phyloP scores from a whole-genome alignment of 176 grass and related monocot genomes.

The Oryza coarctata region DNA sequence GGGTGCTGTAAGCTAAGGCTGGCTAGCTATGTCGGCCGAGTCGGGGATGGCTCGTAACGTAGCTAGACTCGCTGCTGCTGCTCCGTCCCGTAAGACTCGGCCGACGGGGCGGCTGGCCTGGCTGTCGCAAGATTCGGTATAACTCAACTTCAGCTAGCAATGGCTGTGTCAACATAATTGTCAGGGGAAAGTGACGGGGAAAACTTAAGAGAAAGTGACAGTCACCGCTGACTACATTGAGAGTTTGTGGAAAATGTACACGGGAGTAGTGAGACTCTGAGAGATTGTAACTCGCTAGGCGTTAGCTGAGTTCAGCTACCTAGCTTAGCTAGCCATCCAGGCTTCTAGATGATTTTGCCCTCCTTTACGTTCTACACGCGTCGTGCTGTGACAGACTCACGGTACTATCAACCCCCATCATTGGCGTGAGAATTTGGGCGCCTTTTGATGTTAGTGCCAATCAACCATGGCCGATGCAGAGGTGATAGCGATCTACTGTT shows the following conservation, averaged over 20 bases:
- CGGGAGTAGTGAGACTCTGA: conserved; percentile 10
- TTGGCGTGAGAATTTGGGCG: neutral
- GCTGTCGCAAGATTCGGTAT: conserved; percentile 22
- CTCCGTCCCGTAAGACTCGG: neutral
- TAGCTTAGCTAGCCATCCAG: neutral
- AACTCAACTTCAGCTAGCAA: conserved; percentile 38
- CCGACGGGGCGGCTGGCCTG: neutral
- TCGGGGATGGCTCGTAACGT: neutral
- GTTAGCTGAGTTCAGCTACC: too few relatives aligned
- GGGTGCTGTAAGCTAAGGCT: neutral
- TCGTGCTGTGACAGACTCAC: neutral
- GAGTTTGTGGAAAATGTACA: conserved; percentile 18
- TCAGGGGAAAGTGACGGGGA: neutral
- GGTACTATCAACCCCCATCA: neutral
- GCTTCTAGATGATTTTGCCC: conserved; percentile 37
- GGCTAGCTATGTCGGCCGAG: conserved; percentile 32
- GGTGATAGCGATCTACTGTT: neutral
- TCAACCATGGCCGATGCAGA: neutral
- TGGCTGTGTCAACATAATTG: neutral
- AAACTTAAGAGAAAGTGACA: conserved; percentile 15
- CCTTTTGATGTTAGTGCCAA: neutral
- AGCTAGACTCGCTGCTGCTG: neutral
- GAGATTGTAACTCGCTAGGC: too few relatives aligned
- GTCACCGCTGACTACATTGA: neutral
- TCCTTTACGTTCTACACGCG: conserved; percentile 3